These are phyloP conservation scores for Boletus rubropictus DNA, from an alignment of 768 basidiomycete genomes.

Conservation along the genomic window DNA sequence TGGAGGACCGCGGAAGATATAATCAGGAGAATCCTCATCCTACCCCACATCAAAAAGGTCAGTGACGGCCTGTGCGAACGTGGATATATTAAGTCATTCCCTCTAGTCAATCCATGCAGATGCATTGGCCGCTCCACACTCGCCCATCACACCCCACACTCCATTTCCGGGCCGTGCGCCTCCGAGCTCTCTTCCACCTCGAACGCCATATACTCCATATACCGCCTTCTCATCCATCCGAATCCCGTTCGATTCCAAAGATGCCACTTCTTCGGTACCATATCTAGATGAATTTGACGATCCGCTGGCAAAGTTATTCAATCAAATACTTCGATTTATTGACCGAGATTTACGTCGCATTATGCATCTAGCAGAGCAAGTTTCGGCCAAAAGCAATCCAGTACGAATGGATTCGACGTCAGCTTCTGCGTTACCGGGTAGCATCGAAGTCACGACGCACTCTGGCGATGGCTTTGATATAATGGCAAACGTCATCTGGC, in stretches of 20 bases:
- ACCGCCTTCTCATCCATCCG: slow-evolving; percentile 43
- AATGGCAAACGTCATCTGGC: slow-evolving; percentile 85
- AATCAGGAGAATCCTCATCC: slow-evolving; percentile 63
- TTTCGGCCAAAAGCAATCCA: slow-evolving; percentile 45
- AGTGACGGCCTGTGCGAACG: slow-evolving; percentile 4
- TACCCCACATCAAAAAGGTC: slow-evolving; percentile 74
- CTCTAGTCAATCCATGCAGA: slow-evolving; percentile 68
- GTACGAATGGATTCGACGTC: slow-evolving; percentile 14
- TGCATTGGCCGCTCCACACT: slow-evolving; percentile 60
- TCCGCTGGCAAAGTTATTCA: slow-evolving; percentile 72
- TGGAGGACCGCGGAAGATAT: slow-evolving; percentile 91
- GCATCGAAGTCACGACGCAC: slow-evolving; percentile 3
- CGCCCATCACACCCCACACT: slow-evolving; percentile 73
- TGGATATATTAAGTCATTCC: not conserved
- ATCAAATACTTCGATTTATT: slow-evolving; percentile 74
- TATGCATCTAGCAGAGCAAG: slow-evolving; percentile 71
- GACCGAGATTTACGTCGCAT: slow-evolving; percentile 68
- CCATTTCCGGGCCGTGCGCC: slow-evolving; percentile 40
- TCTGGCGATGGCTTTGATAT: slow-evolving; percentile 61
- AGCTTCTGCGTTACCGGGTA: not conserved
- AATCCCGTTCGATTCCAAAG: slow-evolving; percentile 34
- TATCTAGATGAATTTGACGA: slow-evolving; percentile 64
- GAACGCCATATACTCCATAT: slow-evolving; percentile 50
- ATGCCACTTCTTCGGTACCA: slow-evolving; percentile 34
- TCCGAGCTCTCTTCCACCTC: slow-evolving; percentile 38